These are phyloP conservation scores for Herpetospermum pedunculosum DNA, from an alignment of 306 rosid genomes.

Conservation along the genomic window DNA sequence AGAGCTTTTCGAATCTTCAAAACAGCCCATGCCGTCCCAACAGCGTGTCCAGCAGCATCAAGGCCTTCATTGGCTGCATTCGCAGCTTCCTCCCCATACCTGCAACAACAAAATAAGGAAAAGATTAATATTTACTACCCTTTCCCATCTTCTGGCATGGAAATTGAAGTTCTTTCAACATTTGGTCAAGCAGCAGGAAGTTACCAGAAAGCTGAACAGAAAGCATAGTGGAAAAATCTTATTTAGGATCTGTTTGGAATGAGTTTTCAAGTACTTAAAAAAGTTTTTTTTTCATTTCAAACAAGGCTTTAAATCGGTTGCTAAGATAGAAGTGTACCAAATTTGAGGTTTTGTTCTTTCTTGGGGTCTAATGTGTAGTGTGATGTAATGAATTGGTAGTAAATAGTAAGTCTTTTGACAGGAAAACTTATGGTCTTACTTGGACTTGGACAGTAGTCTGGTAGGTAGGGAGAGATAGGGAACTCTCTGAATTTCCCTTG, in stretches of 20 bases:
- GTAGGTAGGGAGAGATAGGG: neutral
- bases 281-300: too few species aligned
- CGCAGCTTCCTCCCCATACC: slow-evolving; percentile 86
- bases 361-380: too few species aligned
- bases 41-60: slow-evolving; percentile 81
- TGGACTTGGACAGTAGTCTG: neutral
- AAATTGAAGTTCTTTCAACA: neutral
- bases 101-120: slow-evolving; percentile 19
- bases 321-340: neutral
- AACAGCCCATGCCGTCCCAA: slow-evolving; percentile 84
- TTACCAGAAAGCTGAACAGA: neutral
- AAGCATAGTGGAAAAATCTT: neutral
- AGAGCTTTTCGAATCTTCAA: slow-evolving; percentile 70
- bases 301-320: neutral
- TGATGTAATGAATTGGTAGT: too few species aligned
- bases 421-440: neutral
- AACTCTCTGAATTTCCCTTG: neutral
- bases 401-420: too few species aligned
- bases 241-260: too few species aligned
- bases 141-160: neutral
- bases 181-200: neutral
- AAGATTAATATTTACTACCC: too few species aligned
- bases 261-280: too few species aligned
- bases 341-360: neutral
- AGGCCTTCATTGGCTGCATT: slow-evolving; percentile 72